phyloP scores from a whole-genome alignment of 257 asterid genomes.

The Hygrophila difformis region DNA sequence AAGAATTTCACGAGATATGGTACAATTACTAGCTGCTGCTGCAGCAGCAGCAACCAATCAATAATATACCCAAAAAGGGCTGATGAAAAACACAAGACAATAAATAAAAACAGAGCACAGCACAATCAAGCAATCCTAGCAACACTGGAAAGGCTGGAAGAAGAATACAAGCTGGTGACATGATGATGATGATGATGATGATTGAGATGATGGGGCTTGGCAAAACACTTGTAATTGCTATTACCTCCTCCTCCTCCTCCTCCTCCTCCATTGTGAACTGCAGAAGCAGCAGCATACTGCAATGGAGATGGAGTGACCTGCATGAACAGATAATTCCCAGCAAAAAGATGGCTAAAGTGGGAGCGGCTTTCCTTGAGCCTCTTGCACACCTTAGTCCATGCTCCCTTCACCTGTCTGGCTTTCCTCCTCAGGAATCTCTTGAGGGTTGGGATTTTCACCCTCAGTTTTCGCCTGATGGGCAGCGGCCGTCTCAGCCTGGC shows the following conservation, averaged over 20 bases:
- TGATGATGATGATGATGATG: too few species aligned
- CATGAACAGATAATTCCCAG: conserved; percentile 83
- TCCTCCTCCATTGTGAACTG: conserved; percentile 13
- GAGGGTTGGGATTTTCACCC: conserved; percentile 41
- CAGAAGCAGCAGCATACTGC: conserved; percentile 11
- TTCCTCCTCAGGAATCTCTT: conserved; percentile 36
- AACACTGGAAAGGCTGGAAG: too few species aligned
- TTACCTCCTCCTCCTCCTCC: too few species aligned
- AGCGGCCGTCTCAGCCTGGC: conserved; percentile 24
- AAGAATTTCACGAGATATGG: too few species aligned
- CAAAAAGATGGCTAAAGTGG: conserved; percentile 74
- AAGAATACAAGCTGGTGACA: too few species aligned
- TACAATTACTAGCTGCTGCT: too few species aligned
- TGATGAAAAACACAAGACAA: too few species aligned
- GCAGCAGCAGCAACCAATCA: too few species aligned
- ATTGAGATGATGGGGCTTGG: neutral
- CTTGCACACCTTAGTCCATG: conserved; percentile 40
- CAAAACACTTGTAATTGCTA: neutral
- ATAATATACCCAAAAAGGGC: too few species aligned
- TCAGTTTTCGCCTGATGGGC: conserved; percentile 32
- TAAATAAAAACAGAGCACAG: too few species aligned
- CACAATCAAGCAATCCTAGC: too few species aligned
- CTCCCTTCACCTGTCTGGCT: conserved; percentile 29
- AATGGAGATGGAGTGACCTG: conserved; percentile 76
- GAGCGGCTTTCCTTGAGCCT: conserved; percentile 71